Percentiles rank a stretch among this genome's conserved stretches.
Evolutionary conservation across 1,284 basidiomycete species (phyloP).

Genomic region (Heterobasidion occidentale): DNA sequence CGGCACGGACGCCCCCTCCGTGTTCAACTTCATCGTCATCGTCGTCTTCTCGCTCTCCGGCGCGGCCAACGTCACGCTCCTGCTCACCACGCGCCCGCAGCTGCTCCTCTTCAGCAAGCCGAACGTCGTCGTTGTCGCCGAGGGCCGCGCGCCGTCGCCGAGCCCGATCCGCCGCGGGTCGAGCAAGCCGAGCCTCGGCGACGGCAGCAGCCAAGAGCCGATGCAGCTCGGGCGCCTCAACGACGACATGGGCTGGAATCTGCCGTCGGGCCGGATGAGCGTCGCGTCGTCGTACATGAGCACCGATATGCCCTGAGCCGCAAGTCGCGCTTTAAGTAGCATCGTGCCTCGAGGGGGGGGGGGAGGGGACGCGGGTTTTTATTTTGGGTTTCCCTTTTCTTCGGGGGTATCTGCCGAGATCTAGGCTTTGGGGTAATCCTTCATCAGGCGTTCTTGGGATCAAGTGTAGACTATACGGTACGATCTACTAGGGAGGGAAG

Average conservation of each 20-base stretch:
- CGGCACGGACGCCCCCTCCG: conserved; percentile 23
- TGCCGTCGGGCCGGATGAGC: neutral
- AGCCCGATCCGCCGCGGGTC: neutral
- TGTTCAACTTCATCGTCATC: conserved; percentile 29
- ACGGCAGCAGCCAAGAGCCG: neutral
- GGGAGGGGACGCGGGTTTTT: too few species aligned
- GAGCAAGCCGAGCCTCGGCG: neutral
- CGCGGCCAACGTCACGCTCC: conserved; percentile 39
- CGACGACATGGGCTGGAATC: neutral
- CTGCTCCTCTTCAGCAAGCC: conserved; percentile 12
- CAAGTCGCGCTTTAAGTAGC: neutral
- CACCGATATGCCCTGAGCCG: neutral
- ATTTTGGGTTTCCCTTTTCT: too few species aligned
- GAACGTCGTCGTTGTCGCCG: neutral
- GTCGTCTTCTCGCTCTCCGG: conserved; percentile 38
- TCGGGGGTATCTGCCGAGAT: too few species aligned
- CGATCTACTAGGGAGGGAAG: too few species aligned
- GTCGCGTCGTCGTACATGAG: neutral
- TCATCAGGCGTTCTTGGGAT: too few species aligned
- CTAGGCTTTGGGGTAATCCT: too few species aligned
- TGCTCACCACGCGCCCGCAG: conserved; percentile 33
- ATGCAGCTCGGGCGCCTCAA: neutral
- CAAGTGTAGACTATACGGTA: too few species aligned
- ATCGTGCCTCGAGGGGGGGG: neutral
- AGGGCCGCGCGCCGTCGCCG: neutral